Base-by-base conservation (phyloP, 2,329 filamentous ascomycete genomes). In the Stachybotrys elegans region DNA sequence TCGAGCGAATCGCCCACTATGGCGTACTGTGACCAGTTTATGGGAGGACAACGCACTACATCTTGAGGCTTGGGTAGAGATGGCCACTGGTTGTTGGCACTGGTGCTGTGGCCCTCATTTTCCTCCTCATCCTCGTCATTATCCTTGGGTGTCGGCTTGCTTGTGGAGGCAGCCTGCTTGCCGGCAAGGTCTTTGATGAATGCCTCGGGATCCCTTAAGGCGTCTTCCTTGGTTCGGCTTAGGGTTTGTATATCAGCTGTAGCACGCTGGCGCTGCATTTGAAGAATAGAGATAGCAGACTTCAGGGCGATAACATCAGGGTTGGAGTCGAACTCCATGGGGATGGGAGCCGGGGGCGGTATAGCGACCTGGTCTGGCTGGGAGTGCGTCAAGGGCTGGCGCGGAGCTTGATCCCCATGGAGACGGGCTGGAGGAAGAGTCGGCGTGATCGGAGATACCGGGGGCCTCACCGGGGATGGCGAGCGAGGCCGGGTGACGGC, bases 21-120 rank as follows among this genome's bases (percentile, higher is more conserved):
- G 54, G 88, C 88, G 63, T 97, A 97, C 60, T 95, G 91, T 12
- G 83, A 81, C 92, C 92, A 97, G 69, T 96, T 95, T 58, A 97
- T 84, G 8, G 88, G 86, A 8, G 92, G 92, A 68, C 84, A 89
- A 32, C 91, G 83, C 21, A 94, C 84, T 1, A 97, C 72, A 53
- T 86, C 86, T 63, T 96, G 92, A 6, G 87, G 81, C 13, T 76
- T 77, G 1, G 91, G 91, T 13, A 96, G 77, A 16, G 68, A 69
- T 3, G 78, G 71, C 70, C 90, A 90, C 3, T 68, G 51, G 16
- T 55, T 48, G 16, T 47, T 39, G 4, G 40, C 52, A 6, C 57
- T 58, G 4, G 58, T 57, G 22, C 63, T 58, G 7, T 61, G 62
- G 9, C 62, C 60, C 2, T 55, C 57, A 3, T 51, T 51, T 4